Evolutionary conservation across 2,329 filamentous ascomycete species (phyloP).

Genomic region (Neofusicoccum ribis): DNA sequence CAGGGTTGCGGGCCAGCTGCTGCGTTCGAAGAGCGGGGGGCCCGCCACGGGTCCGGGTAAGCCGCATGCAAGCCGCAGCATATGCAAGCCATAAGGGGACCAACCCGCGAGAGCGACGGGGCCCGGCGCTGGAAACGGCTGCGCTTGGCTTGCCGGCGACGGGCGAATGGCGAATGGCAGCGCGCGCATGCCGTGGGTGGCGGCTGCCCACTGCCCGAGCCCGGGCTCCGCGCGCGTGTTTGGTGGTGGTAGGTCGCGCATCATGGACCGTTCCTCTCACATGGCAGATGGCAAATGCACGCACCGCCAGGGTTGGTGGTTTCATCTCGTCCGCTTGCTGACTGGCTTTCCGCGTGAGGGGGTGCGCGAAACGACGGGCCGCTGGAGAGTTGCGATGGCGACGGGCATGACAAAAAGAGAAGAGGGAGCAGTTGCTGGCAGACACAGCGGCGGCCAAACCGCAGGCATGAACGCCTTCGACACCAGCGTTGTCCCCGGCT

Average conservation of each 20-base stretch:
- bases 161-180: background rate
- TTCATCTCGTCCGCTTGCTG: background rate
- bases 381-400: background rate
- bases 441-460: background rate
- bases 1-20: too few species aligned
- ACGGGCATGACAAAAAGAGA: background rate
- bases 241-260: conserved; percentile 6
- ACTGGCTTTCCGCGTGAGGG: background rate
- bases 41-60: too few species aligned
- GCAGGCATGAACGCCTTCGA: too few species aligned
- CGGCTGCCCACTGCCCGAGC: background rate
- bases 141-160: too few species aligned
- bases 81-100: too few species aligned
- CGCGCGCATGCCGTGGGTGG: background rate
- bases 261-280: background rate
- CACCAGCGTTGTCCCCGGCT: too few species aligned
- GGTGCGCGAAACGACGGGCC: background rate
- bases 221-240: background rate
- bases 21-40: too few species aligned
- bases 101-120: too few species aligned
- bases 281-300: background rate
- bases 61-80: too few species aligned
- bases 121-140: too few species aligned
- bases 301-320: background rate
- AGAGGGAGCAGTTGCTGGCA: background rate